These are phyloP conservation scores for Rhodotorula sp. DNA, from an alignment of 1,284 basidiomycete species.

Conservation along the genomic window DNA sequence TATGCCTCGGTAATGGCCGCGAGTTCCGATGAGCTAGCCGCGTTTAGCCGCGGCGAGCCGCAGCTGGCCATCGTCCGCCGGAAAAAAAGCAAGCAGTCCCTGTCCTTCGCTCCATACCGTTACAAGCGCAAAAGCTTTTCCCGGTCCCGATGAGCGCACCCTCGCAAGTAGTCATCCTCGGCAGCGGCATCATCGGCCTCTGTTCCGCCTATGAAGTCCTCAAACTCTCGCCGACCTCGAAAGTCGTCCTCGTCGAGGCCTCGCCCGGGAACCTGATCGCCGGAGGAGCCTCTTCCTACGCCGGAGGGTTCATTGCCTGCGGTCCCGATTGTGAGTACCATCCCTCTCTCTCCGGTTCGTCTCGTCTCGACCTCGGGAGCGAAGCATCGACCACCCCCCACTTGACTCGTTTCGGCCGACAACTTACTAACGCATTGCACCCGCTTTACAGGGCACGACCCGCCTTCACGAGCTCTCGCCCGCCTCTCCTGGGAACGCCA, in stretches of 20 bases:
- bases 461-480: slow-evolving; percentile 14
- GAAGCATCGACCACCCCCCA: background rate
- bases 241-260: slow-evolving; percentile 33
- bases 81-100: background rate
- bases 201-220: slow-evolving; percentile 29
- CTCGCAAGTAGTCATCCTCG: slow-evolving; percentile 23
- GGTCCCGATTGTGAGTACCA: slow-evolving; percentile 12
- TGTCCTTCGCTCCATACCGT: too few species aligned
- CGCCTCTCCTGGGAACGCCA: slow-evolving; percentile 24
- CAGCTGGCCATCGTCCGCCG: background rate
- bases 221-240: slow-evolving; percentile 1
- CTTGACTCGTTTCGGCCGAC: background rate
- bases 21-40: background rate
- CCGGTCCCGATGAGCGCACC: background rate
- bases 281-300: slow-evolving; percentile 23
- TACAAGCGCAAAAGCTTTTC: too few species aligned
- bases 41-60: background rate
- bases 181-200: slow-evolving; percentile 36
- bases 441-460: slow-evolving; percentile 11
- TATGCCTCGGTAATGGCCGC: too few species aligned
- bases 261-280: slow-evolving; percentile 16
- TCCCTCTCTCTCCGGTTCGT: background rate
- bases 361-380: background rate
- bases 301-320: slow-evolving; percentile 34
- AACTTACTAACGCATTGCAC: background rate